Percentiles rank a stretch among this genome's conserved stretches.
These are phyloP conservation scores for Paecilomyces formosus DNA, from an alignment of 2,329 filamentous ascomycete genomes.

Conservation along the genomic window DNA sequence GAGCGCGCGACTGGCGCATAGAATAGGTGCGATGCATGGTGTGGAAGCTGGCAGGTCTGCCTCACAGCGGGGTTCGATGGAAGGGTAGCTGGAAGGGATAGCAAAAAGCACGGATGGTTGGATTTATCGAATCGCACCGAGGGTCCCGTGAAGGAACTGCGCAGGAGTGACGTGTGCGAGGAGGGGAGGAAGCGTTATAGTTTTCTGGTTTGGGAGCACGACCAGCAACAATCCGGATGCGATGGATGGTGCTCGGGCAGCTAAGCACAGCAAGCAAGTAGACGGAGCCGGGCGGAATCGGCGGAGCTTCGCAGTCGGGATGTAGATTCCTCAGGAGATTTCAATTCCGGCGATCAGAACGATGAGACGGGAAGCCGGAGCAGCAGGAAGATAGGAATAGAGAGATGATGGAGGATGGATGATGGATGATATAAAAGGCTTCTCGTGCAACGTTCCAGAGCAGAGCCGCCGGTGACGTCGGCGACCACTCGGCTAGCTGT, in stretches of 20 bases:
- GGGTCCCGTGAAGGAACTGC: background rate
- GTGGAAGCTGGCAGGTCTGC: constrained; percentile 8
- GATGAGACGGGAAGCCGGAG: too few relatives aligned
- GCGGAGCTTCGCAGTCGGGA: background rate
- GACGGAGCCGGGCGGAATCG: background rate
- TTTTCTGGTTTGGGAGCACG: background rate
- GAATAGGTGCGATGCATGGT: constrained; percentile 97
- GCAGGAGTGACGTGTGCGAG: constrained; percentile 1
- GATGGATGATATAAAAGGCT: background rate
- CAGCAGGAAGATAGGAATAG: too few relatives aligned
- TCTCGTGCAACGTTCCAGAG: background rate
- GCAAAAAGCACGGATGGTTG: background rate
- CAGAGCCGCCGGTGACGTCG: constrained; percentile 14
- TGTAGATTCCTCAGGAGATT: too few relatives aligned
- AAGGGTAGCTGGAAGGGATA: background rate
- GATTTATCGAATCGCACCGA: background rate
- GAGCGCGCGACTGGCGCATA: constrained; percentile 94
- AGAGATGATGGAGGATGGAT: too few relatives aligned
- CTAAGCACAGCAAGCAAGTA: background rate
- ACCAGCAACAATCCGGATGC: background rate
- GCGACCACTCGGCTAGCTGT: constrained; percentile 8
- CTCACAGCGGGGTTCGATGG: background rate
- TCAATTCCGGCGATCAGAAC: too few relatives aligned
- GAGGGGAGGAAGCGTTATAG: background rate
- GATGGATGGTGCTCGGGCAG: background rate